These are phyloP conservation scores for Asterochloris sp. DNA, from an alignment of 139 green algal genomes.

Conservation along the genomic window DNA sequence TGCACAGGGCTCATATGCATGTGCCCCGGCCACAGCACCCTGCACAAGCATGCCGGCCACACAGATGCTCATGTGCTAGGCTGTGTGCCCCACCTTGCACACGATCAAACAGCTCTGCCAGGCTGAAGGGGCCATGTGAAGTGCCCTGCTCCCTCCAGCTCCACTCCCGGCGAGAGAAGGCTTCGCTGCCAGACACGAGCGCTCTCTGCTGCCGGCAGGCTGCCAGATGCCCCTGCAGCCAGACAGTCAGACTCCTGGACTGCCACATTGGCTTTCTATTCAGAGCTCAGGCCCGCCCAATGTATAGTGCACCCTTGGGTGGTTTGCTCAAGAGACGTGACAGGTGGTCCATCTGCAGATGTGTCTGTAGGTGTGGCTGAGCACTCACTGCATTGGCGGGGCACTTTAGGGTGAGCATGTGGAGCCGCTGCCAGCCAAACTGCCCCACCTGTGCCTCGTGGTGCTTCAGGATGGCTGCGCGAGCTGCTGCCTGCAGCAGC, in stretches of 20 bases:
- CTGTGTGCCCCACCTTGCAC: background rate
- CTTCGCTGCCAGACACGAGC: too few species aligned
- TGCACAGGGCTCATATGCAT: too few species aligned
- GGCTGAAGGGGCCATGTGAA: background rate
- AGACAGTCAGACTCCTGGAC: background rate
- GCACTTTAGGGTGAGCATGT: background rate
- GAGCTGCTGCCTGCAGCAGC: too few species aligned
- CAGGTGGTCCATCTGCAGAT: background rate
- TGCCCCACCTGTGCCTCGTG: too few species aligned
- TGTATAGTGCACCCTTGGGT: too few species aligned
- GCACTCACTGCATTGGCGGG: background rate
- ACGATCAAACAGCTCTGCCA: slow-evolving; percentile 7
- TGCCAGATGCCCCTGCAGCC: background rate
- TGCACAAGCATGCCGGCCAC: too few species aligned
- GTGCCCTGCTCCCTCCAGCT: background rate
- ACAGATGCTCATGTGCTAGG: background rate
- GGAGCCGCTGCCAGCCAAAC: too few species aligned
- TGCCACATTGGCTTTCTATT: background rate
- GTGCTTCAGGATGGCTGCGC: too few species aligned
- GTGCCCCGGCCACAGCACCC: too few species aligned
- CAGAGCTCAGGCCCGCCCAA: background rate
- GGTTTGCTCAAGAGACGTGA: background rate
- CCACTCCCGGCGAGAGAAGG: background rate
- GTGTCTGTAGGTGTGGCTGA: background rate
- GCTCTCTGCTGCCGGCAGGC: too few species aligned